These are phyloP conservation scores for Osmozyma mogii DNA, from an alignment of 805 yeast species.

Conservation along the genomic window DNA sequence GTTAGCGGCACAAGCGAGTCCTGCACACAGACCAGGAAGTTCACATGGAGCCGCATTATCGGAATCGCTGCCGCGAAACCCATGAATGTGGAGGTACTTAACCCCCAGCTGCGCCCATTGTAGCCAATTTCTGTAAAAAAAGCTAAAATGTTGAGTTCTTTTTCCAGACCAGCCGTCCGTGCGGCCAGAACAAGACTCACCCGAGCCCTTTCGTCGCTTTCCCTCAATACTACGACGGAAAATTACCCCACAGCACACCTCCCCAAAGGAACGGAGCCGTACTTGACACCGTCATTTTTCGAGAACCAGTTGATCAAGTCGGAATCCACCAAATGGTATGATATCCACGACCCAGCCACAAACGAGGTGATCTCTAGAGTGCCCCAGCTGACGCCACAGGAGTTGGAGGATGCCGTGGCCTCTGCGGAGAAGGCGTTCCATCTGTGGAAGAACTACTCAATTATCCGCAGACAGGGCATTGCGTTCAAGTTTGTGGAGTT, in stretches of 20 bases:
- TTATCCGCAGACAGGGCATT: conserved; percentile 67
- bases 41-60: too few species aligned
- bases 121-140: too few species aligned
- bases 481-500: conserved; percentile 62
- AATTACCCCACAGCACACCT: conserved; percentile 37
- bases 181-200: too few species aligned
- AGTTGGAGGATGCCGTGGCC: conserved; percentile 56
- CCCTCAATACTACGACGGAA: conserved; percentile 26
- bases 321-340: conserved; percentile 53
- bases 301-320: conserved; percentile 45
- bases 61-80: too few species aligned
- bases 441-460: conserved; percentile 44
- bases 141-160: too few species aligned
- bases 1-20: too few species aligned
- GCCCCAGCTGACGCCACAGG: conserved; percentile 64
- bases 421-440: conserved; percentile 59
- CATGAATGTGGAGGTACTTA: too few species aligned
- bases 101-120: too few species aligned
- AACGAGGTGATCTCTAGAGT: conserved; percentile 56
- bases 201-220: too few species aligned
- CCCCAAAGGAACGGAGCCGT: conserved; percentile 30
- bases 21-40: too few species aligned
- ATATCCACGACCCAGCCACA: conserved; percentile 72
- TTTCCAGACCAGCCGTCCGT: too few species aligned
- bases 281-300: conserved; percentile 43